phyloP scores from a whole-genome alignment of 164 flowering plant genomes.

The Magnolia changhungtana region DNA sequence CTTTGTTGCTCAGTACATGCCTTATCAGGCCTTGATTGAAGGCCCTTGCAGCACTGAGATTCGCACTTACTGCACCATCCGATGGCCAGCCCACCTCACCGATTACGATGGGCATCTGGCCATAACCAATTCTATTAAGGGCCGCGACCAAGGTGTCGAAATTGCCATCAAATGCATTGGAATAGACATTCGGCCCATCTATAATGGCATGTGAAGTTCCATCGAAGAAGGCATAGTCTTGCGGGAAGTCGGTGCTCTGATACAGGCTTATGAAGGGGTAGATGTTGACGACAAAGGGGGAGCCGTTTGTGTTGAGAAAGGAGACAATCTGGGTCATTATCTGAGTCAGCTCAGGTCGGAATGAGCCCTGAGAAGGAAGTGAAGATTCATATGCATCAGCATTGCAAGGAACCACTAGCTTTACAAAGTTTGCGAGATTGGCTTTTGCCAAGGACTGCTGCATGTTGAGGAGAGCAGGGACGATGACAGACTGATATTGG shows the following conservation, averaged over 20 bases:
- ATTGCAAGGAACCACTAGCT: constrained; percentile 90
- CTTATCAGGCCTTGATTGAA: constrained; percentile 83
- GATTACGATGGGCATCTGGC: constrained; percentile 73
- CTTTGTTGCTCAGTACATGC: constrained; percentile 59
- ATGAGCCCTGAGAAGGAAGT: constrained; percentile 87
- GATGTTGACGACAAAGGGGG: constrained; percentile 91
- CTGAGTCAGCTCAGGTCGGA: constrained; percentile 71
- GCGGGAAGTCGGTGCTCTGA: constrained; percentile 74
- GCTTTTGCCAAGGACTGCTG: constrained; percentile 76
- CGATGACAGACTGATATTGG: constrained; percentile 58
- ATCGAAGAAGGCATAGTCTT: constrained; percentile 87
- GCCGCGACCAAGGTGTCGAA: constrained; percentile 84
- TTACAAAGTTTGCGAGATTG: constrained; percentile 64
- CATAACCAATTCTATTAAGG: constrained; percentile 67
- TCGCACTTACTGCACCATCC: constrained; percentile 78
- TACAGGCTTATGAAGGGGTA: constrained; percentile 92
- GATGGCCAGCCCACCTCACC: constrained; percentile 98
- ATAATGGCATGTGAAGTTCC: constrained; percentile 70
- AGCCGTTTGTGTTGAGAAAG: constrained; percentile 76
- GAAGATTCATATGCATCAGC: constrained; percentile 87
- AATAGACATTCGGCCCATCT: constrained; percentile 73
- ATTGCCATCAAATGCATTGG: constrained; percentile 89
- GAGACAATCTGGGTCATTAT: constrained; percentile 75
- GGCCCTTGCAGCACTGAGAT: constrained; percentile 68
- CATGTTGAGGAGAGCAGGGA: constrained; percentile 77